Percentiles rank a stretch among this genome's conserved stretches.
Evolutionary conservation across 1,139 yeast species (phyloP).

Genomic region (Groenewaldozyma sp.): DNA sequence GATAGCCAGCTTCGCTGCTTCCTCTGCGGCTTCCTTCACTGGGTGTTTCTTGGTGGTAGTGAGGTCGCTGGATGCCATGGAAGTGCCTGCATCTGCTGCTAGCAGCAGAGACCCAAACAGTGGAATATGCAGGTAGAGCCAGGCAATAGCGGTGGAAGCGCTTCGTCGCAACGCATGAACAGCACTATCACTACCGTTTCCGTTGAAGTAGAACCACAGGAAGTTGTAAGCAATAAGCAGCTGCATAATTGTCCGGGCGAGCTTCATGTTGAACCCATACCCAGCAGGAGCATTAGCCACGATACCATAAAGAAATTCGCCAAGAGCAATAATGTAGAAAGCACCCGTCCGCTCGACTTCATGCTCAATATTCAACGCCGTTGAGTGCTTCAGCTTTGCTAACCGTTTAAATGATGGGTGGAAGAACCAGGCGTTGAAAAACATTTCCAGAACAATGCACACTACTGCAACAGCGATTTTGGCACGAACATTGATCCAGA

Average conservation of each 20-base stretch:
- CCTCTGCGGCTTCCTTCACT: slow-evolving; percentile 57
- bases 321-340: slow-evolving; percentile 56
- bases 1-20: slow-evolving; percentile 21
- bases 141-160: slow-evolving; percentile 38
- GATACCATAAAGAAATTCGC: slow-evolving; percentile 52
- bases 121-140: slow-evolving; percentile 46
- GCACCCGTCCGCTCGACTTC: slow-evolving; percentile 54
- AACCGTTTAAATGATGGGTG: slow-evolving; percentile 42
- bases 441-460: slow-evolving; percentile 36
- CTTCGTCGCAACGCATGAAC: slow-evolving; percentile 48
- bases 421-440: slow-evolving; percentile 25
- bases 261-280: slow-evolving; percentile 37
- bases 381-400: slow-evolving; percentile 39
- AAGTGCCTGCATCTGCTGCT: slow-evolving; percentile 58
- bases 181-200: slow-evolving; percentile 43
- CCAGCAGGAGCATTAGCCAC: slow-evolving; percentile 45
- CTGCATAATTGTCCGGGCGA: slow-evolving; percentile 44
- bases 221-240: slow-evolving; percentile 43
- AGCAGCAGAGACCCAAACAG: slow-evolving; percentile 30
- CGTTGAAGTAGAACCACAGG: slow-evolving; percentile 48
- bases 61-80: slow-evolving; percentile 25
- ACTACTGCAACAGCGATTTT: slow-evolving; percentile 42
- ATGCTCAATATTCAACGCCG: slow-evolving; percentile 59
- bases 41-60: slow-evolving; percentile 15
- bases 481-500: slow-evolving; percentile 36